A percentile compares a stretch with the other conserved stretches of the same genome.
Conservation (phyloP, 257 asterid genomes). For the Solanum medicagineum region DNA sequence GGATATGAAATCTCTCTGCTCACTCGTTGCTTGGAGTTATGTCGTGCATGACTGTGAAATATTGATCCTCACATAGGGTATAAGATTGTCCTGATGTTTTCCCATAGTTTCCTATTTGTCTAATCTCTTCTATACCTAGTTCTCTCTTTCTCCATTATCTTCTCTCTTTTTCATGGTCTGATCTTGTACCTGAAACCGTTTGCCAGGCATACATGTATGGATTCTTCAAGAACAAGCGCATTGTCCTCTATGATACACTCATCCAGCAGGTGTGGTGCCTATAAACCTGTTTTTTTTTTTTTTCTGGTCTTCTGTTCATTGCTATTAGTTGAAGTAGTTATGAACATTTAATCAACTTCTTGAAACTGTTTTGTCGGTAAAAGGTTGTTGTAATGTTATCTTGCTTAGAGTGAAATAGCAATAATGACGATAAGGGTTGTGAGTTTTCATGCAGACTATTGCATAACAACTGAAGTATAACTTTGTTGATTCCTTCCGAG, state of each 20-base stretch:
- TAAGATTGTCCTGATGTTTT: background rate
- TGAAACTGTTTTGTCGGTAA: background rate
- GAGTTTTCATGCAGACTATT: background rate
- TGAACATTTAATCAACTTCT: background rate
- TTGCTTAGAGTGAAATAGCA: background rate
- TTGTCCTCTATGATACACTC: slow-evolving; percentile 92
- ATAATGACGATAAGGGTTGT: background rate
- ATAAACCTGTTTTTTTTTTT: background rate
- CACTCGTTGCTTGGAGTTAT: background rate
- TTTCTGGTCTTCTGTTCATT: background rate
- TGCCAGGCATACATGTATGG: slow-evolving; percentile 98
- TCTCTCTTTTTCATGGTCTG: background rate
- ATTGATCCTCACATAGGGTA: background rate
- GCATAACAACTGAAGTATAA: background rate
- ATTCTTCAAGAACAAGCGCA: slow-evolving; percentile 85
- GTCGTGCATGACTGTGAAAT: background rate
- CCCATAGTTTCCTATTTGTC: background rate
- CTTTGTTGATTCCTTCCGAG: background rate
- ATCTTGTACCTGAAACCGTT: slow-evolving; percentile 4
- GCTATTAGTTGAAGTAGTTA: background rate
- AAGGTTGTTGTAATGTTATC: background rate
- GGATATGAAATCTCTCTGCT: background rate
- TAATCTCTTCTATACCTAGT: background rate
- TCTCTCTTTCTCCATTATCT: background rate
- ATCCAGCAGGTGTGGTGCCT: slow-evolving; percentile 73